Percentiles rank a stretch among this genome's conserved stretches.
phyloP scores from a whole-genome alignment of 495 filamentous ascomycete species.

The Tuber brumale region DNA sequence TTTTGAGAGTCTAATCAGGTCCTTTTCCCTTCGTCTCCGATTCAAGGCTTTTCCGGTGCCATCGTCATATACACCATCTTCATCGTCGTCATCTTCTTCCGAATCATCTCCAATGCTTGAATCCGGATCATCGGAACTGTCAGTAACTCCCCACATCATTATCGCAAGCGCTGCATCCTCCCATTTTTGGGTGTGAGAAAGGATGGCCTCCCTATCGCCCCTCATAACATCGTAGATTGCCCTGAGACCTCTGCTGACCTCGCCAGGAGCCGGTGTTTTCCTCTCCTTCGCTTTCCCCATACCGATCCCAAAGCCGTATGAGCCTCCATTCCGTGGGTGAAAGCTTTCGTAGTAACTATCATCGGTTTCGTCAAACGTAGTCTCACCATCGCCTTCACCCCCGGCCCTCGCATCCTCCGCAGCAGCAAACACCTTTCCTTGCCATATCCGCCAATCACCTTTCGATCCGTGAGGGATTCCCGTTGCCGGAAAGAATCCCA shows the following conservation, averaged over 20 bases:
- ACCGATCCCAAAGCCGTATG: constrained; percentile 11
- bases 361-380: constrained; percentile 27
- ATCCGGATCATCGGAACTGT: constrained; percentile 16
- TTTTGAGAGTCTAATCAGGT: constrained; percentile 15
- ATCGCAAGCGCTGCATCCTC: constrained; percentile 34
- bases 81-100: constrained; percentile 17
- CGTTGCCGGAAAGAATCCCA: constrained; percentile 15
- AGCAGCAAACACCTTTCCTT: constrained; percentile 35
- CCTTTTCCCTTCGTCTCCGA: constrained; percentile 12
- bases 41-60: constrained; percentile 10
- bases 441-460: constrained; percentile 40
- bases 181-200: constrained; percentile 30
- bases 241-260: constrained; percentile 23
- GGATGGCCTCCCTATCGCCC: constrained; percentile 33
- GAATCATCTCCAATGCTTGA: constrained; percentile 30
- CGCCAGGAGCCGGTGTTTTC: constrained; percentile 20
- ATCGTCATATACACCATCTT: constrained; percentile 4
- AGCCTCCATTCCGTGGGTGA: constrained; percentile 9
- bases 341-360: constrained; percentile 27
- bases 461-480: constrained; percentile 24
- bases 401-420: constrained; percentile 22
- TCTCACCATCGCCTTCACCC: constrained; percentile 9
- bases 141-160: constrained; percentile 31
- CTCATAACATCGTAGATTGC: constrained; percentile 35
- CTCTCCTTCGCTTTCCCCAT: constrained; percentile 8